These are phyloP conservation scores for Globisporangium lucens DNA, from an alignment of 352 stramenopile genomes.

Conservation along the genomic window DNA sequence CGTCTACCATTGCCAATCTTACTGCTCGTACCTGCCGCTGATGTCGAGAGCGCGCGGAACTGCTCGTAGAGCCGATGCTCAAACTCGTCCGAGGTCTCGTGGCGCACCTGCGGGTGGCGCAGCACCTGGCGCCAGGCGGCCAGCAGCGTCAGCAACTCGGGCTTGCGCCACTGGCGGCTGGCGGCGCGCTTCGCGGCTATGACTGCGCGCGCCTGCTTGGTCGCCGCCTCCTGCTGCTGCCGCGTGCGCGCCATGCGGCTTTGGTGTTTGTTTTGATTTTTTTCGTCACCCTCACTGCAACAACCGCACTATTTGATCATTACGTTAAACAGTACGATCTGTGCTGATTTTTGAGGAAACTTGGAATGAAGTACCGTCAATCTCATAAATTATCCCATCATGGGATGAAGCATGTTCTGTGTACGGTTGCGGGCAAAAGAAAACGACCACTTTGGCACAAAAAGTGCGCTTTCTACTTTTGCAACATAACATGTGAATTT, in stretches of 20 bases:
- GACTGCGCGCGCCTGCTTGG: background rate
- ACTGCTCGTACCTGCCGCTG: background rate
- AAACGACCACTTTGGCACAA: too few relatives aligned
- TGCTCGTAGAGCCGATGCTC: background rate
- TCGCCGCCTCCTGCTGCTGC: background rate
- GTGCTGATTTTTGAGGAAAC: background rate
- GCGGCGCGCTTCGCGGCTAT: background rate
- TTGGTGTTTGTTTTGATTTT: background rate
- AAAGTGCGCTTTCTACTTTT: too few relatives aligned
- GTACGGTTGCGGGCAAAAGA: too few relatives aligned
- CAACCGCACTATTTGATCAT: too few relatives aligned
- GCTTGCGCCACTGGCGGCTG: background rate
- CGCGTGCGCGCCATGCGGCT: background rate
- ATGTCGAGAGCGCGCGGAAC: background rate
- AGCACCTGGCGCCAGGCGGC: background rate
- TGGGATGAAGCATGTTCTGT: too few relatives aligned
- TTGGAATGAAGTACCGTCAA: background rate
- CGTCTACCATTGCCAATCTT: background rate
- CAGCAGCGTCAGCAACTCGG: background rate
- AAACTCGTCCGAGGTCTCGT: background rate
- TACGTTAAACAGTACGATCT: too few relatives aligned
- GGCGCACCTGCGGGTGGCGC: background rate
- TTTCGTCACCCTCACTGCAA: background rate
- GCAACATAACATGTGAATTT: too few relatives aligned
- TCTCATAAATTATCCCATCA: too few relatives aligned